phyloP scores from a whole-genome alignment of 2,329 filamentous ascomycete genomes.

The Fusarium subglutinans region DNA sequence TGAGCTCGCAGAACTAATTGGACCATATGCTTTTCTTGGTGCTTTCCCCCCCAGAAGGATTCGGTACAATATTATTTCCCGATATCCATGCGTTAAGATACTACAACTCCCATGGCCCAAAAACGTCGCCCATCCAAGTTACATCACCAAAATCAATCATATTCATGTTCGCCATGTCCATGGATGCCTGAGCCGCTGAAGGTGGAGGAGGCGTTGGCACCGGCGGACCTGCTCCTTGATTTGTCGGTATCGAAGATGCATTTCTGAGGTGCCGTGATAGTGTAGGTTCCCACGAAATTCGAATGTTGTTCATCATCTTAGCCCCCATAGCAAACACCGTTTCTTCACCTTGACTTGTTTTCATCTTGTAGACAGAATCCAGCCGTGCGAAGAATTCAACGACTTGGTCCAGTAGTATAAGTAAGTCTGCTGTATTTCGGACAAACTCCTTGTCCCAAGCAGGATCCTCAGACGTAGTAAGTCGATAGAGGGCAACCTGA shows the following conservation, averaged over 20 bases:
- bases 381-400: slow-evolving; percentile 46
- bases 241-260: slow-evolving; percentile 43
- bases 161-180: slow-evolving; percentile 35
- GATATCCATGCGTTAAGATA: not conserved
- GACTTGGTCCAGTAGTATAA: slow-evolving; percentile 47
- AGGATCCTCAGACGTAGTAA: slow-evolving; percentile 52
- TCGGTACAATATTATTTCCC: not conserved
- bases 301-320: slow-evolving; percentile 50
- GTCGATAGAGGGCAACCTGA: slow-evolving; percentile 50
- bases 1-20: not conserved
- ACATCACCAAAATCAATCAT: slow-evolving; percentile 48
- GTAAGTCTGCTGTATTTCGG: slow-evolving; percentile 48
- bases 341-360: slow-evolving; percentile 42
- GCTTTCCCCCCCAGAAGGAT: not conserved
- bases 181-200: slow-evolving; percentile 16
- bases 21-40: not conserved
- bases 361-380: slow-evolving; percentile 41
- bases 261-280: slow-evolving; percentile 44
- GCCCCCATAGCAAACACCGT: slow-evolving; percentile 46
- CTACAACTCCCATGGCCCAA: slow-evolving; percentile 51
- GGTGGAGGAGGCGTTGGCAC: slow-evolving; percentile 11
- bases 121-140: slow-evolving; percentile 51
- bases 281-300: slow-evolving; percentile 49
- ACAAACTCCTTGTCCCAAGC: slow-evolving; percentile 54
- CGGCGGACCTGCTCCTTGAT: slow-evolving; percentile 32